These are phyloP conservation scores for Gossypium davidsonii DNA, from an alignment of 441 rosid genomes.

Conservation along the genomic window DNA sequence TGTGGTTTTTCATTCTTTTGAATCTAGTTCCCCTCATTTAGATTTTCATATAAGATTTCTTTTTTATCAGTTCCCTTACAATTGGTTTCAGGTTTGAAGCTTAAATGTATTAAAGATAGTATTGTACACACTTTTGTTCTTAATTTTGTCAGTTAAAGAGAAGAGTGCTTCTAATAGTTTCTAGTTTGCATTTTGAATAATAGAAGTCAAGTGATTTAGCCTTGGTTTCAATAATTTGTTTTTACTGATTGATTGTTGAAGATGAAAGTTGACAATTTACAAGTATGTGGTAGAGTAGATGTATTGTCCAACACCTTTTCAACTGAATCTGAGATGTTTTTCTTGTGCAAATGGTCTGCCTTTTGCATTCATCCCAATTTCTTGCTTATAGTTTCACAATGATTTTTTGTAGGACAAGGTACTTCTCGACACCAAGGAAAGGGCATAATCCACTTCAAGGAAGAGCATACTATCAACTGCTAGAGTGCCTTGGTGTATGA, in stretches of 20 bases:
- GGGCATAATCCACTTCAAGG: slow-evolving; percentile 99
- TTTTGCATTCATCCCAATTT: background rate
- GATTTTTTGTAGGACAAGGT: slow-evolving; percentile 62
- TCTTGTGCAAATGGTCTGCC: background rate
- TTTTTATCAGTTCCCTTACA: background rate
- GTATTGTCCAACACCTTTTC: background rate
- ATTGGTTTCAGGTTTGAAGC: background rate
- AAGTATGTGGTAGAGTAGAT: background rate
- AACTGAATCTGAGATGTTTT: background rate
- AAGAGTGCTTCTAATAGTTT: background rate
- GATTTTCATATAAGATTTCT: background rate
- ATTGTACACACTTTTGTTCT: background rate
- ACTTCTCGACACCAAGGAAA: slow-evolving; percentile 86
- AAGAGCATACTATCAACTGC: slow-evolving; percentile 91
- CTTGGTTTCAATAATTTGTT: background rate
- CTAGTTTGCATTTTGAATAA: slow-evolving; percentile 7
- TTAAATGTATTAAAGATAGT: background rate
- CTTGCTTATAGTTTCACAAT: slow-evolving; percentile 1
- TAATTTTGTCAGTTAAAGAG: background rate
- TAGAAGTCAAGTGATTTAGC: background rate
- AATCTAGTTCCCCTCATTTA: background rate
- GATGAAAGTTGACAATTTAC: background rate
- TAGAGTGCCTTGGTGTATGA: slow-evolving; percentile 94
- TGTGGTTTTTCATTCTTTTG: background rate
- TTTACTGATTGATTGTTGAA: background rate